These are phyloP conservation scores for Pogostemon cablin DNA, from an alignment of 257 asterid genomes.

Conservation along the genomic window DNA sequence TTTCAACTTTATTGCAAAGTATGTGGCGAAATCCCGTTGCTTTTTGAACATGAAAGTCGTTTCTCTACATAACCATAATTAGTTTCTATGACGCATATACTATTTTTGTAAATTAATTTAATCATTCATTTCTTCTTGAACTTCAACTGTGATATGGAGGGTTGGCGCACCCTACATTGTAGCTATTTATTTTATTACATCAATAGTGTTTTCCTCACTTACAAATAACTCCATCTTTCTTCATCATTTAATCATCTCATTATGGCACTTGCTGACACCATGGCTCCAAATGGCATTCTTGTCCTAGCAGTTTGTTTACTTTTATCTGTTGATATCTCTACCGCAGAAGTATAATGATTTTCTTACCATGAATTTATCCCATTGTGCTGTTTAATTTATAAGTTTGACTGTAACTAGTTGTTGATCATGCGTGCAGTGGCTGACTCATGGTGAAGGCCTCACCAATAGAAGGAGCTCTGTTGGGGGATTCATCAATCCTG, in stretches of 20 bases:
- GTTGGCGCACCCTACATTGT: no score
- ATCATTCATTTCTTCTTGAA: no score
- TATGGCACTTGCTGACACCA: conserved; percentile 27
- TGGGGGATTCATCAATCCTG: conserved; percentile 51
- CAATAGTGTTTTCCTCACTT: background rate
- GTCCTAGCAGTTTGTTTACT: conserved; percentile 31
- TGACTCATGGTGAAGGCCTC: conserved; percentile 67
- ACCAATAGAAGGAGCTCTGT: conserved; percentile 52
- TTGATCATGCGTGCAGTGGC: conserved; percentile 50
- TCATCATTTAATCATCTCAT: background rate
- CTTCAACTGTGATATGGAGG: no score
- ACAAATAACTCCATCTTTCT: conserved; percentile 7
- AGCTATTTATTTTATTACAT: no score
- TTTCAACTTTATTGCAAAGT: conserved; percentile 13
- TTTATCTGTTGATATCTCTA: conserved; percentile 27
- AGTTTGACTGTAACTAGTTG: background rate
- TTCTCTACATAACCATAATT: background rate
- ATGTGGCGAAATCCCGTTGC: background rate
- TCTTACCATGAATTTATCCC: background rate
- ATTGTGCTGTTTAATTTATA: background rate
- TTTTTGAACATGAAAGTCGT: background rate
- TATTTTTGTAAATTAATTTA: no score
- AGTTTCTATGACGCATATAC: background rate
- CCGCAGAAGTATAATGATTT: conserved; percentile 48
- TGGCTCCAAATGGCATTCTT: conserved; percentile 25